phyloP scores from a whole-genome alignment of 2,329 filamentous ascomycete genomes.

The Aspergillus melleus region DNA sequence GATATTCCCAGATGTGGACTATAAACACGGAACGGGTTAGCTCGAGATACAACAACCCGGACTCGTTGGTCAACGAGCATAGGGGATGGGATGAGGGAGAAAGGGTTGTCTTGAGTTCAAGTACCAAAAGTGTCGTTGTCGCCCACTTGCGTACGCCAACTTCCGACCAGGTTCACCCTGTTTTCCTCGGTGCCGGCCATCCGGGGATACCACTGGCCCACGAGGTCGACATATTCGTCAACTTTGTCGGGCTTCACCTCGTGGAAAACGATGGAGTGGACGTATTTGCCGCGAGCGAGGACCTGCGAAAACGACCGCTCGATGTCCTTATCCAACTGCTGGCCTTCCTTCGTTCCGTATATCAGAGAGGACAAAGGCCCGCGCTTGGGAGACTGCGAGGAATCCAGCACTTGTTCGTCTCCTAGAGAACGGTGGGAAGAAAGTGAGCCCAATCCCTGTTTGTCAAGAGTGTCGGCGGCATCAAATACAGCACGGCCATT shows the following conservation, averaged over 20 bases:
- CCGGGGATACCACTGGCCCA: conserved; percentile 87
- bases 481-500: conserved; percentile 37
- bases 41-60: conserved; percentile 4
- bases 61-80: background rate
- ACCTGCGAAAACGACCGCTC: conserved; percentile 96
- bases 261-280: conserved; percentile 96
- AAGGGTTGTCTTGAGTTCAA: conserved; percentile 27
- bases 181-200: conserved; percentile 84
- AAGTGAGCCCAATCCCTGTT: conserved; percentile 62
- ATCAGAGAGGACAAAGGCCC: conserved; percentile 82
- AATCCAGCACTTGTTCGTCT: conserved; percentile 61
- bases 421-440: conserved; percentile 51
- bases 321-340: conserved; percentile 92
- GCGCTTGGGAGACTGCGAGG: conserved; percentile 62
- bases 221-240: conserved; percentile 87
- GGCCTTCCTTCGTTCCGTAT: conserved; percentile 94
- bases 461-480: conserved; percentile 41
- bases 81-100: background rate
- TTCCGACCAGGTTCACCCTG: conserved; percentile 93
- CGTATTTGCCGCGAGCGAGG: conserved; percentile 92
- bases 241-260: conserved; percentile 94
- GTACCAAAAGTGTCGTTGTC: conserved; percentile 95
- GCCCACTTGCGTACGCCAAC: conserved; percentile 96
- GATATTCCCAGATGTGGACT: conserved; percentile 99
- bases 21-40: conserved; percentile 28